Evolutionary conservation across 768 basidiomycete species (phyloP), one percentile per base, ranked within the genome.

Genomic region (Lactarius quietus): DNA sequence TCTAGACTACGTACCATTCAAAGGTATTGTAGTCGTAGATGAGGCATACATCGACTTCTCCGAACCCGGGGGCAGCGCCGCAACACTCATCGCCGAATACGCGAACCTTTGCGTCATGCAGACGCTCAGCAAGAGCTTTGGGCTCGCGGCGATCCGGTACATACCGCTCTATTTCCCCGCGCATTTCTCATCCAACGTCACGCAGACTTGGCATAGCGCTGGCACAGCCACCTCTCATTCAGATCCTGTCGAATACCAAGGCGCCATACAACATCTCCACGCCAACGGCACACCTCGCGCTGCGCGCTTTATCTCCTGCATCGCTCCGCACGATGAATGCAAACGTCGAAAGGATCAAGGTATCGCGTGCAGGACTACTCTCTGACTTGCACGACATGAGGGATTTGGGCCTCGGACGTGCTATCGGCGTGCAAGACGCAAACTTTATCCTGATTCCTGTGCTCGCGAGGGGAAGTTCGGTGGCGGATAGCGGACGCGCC

Each of bases 21-120:
- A 87, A 70, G 97, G 97, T 9, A 86, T 99, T 66, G 88, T 98
- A 43, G 83, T 96, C 33, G 88, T 98, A 6, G 97, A 99, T 72
- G 97, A 99, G 75, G 97, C 97, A 0, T 98, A 99, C 77, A 90
- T 98, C 73, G 97, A 99, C 75, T 99, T 98, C 71, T 85, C 90
- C 0, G 82, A 81, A 0, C 74, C 80, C 10, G 80, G 79, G 20
- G 76, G 81, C 33, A 90, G 87, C 51, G 91, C 93, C 0, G 86
- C 82, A 17, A 78, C 82, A 4, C 79, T 98, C 29, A 80, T 97
- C 59, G 80, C 85, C 63, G 84, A 92, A 56, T 98, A 92, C 73
- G 85, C 84, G 12, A 99, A 99, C 72, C 69, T 99, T 15, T 89
- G 90, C 72, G 93, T 99, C n/a, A 86, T 93, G 81, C 97, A 99